These are phyloP conservation scores for Trichoderma orchidacearum DNA, from an alignment of 495 filamentous ascomycete species.

Conservation along the genomic window DNA sequence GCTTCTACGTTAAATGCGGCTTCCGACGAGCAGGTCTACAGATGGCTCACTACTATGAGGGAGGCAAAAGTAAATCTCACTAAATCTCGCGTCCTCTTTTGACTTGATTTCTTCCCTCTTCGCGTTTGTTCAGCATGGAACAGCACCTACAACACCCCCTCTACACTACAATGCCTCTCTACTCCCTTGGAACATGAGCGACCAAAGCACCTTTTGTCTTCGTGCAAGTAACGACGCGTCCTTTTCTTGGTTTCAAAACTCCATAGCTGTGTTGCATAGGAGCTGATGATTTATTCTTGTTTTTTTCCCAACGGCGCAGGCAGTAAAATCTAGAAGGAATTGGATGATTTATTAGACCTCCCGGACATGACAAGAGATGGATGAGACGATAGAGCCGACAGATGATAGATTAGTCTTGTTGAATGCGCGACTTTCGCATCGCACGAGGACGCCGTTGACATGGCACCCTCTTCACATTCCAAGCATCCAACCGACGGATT, in stretches of 20 bases:
- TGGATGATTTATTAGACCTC: not conserved
- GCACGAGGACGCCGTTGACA: no score
- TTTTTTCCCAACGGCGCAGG: not conserved
- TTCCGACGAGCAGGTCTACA: slow-evolving; percentile 87
- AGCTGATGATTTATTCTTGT: not conserved
- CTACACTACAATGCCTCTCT: no score
- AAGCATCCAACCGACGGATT: no score
- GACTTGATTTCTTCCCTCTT: not conserved
- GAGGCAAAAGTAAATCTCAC: slow-evolving; percentile 29
- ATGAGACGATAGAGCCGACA: not conserved
- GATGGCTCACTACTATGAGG: slow-evolving; percentile 91
- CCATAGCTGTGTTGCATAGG: not conserved
- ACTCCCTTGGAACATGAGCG: no score
- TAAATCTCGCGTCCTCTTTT: slow-evolving; percentile 2
- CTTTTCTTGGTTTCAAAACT: not conserved
- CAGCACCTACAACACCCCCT: not conserved
- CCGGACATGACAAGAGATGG: not conserved
- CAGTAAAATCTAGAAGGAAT: not conserved
- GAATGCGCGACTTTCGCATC: not conserved
- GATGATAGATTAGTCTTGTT: not conserved
- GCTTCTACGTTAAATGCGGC: slow-evolving; percentile 97
- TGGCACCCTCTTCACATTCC: no score
- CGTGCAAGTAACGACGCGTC: not conserved
- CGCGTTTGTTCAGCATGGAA: not conserved
- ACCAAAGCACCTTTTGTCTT: no score